phyloP scores from a whole-genome alignment of 2,329 filamentous ascomycete genomes.

The Magnaporthiopsis incrustans region DNA sequence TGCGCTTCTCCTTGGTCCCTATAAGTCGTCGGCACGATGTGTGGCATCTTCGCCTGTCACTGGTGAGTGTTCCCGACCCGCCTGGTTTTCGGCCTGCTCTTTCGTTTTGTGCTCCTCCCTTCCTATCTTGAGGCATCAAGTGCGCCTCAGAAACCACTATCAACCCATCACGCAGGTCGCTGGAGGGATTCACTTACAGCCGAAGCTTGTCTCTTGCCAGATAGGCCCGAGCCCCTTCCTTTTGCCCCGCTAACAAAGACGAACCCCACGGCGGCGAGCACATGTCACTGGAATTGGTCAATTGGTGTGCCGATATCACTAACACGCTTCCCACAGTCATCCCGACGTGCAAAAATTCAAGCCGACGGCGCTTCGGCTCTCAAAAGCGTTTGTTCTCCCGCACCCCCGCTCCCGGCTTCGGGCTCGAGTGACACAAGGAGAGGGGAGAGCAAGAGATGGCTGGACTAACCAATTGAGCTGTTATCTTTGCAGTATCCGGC shows the following conservation, averaged over 20 bases:
- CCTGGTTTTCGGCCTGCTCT: neutral
- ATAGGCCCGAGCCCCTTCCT: neutral
- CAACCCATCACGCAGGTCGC: neutral
- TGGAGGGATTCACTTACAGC: conserved; percentile 21
- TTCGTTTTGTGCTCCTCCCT: neutral
- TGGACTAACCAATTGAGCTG: conserved; percentile 30
- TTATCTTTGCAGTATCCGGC: conserved; percentile 61
- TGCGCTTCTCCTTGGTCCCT: neutral
- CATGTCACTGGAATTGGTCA: conserved; percentile 7
- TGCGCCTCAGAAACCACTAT: neutral
- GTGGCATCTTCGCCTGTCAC: conserved; percentile 95
- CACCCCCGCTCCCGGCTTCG: conserved; percentile 15
- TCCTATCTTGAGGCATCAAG: neutral
- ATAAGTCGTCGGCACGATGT: conserved; percentile 50
- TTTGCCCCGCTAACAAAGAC: conserved; percentile 15
- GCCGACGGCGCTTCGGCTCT: conserved; percentile 84
- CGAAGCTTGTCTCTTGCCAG: neutral
- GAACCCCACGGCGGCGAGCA: conserved; percentile 1
- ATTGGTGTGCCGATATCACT: conserved; percentile 13
- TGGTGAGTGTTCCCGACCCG: conserved; percentile 49
- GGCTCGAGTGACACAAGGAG: too few species aligned
- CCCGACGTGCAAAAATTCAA: conserved; percentile 96
- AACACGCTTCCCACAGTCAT: conserved; percentile 47
- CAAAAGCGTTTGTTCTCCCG: conserved; percentile 69
- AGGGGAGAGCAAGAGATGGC: conserved; percentile 10